Percentiles rank a stretch among this genome's conserved stretches.
These are phyloP conservation scores for Dinochytrium kinnereticum DNA, from an alignment of 371 early-diverging fungal genomes.

Conservation along the genomic window DNA sequence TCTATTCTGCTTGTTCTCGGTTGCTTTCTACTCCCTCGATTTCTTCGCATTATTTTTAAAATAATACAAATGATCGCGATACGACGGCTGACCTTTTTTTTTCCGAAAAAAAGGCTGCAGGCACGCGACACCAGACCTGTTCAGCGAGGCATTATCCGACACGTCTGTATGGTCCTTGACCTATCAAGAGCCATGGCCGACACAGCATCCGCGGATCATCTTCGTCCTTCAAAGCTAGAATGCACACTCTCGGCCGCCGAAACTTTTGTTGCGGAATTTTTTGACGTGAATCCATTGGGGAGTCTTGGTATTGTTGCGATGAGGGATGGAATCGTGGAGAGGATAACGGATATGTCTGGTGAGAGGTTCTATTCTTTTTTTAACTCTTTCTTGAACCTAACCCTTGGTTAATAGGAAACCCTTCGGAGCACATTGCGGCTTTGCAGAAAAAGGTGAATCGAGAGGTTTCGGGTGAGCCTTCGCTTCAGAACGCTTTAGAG, in stretches of 20 bases:
- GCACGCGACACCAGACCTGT: constrained; percentile 79
- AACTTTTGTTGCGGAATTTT: constrained; percentile 83
- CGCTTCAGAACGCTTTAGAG: constrained; percentile 89
- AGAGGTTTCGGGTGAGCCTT: constrained; percentile 88
- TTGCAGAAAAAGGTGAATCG: constrained; percentile 66
- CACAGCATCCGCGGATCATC: constrained; percentile 36
- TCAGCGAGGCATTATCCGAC: constrained; percentile 93
- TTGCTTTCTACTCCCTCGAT: too few species aligned
- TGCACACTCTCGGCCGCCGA: constrained; percentile 70
- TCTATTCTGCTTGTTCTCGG: too few species aligned
- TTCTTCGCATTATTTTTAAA: too few species aligned
- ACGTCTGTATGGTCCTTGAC: constrained; percentile 83
- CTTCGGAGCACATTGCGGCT: constrained; percentile 75
- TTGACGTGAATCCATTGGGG: constrained; percentile 93
- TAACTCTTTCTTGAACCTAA: too few species aligned
- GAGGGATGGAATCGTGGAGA: constrained; percentile 86
- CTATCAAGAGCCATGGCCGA: constrained; percentile 84
- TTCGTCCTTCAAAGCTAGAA: constrained; percentile 66
- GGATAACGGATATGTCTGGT: constrained; percentile 81
- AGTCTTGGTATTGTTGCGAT: constrained; percentile 89
- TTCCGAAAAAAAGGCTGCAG: constrained; percentile 49
- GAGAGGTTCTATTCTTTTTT: constrained; percentile 38
- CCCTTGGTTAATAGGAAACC: constrained; percentile 69
- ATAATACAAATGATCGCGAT: too few species aligned
- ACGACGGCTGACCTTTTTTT: too few species aligned